Base-by-base conservation (phyloP, 345 rosid genomes). In the Zanthoxylum bungeanum region DNA sequence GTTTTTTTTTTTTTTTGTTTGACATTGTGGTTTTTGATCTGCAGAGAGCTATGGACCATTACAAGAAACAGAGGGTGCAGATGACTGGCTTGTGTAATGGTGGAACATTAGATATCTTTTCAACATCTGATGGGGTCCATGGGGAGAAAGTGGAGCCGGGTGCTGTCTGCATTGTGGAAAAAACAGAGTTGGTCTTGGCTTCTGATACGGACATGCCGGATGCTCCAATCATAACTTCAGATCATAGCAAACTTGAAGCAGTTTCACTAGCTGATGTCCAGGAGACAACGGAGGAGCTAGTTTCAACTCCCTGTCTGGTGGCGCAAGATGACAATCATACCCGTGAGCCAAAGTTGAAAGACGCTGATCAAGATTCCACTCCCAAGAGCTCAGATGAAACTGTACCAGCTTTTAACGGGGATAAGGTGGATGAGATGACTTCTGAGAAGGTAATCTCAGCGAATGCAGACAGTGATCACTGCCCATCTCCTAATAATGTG, bases 31-130 rank as follows among this genome's bases (percentile, higher is more conserved):
- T 56, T 73, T 64, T 31, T 75, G 24, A 58, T 57, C 37, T 81
- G 80, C 91, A 95, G 99, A 85, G 80, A 77, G 97, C 98, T 21
- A 81, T 95, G 86, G 84, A 82, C 70, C 82, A 85, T 12, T 95
- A 92, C 83, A 95, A 83, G 87, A 90, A 83, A 80, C 90, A 89
- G 73, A 81, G 86, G 74, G 74, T 80, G 51, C 87, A 83, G 61
- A 66, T 78, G 7, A 76, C 78, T 59, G 83, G 87, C 60, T 66
- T 82, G 55, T 76, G 76, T 50, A 72, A 70, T 49, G 66, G 73
- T 36, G 70, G 79, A 17, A 72, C 36, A 42, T 50, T 73, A 59
- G 83, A 81, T 73, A 58, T 68, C 21, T 58, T 79, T 72, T 70
- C 81, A 51, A 52, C 76, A 11, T 59, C 86, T 36, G 59, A 73